Base-by-base conservation (phyloP, 2,329 filamentous ascomycete genomes). In the Onygenales sp. region DNA sequence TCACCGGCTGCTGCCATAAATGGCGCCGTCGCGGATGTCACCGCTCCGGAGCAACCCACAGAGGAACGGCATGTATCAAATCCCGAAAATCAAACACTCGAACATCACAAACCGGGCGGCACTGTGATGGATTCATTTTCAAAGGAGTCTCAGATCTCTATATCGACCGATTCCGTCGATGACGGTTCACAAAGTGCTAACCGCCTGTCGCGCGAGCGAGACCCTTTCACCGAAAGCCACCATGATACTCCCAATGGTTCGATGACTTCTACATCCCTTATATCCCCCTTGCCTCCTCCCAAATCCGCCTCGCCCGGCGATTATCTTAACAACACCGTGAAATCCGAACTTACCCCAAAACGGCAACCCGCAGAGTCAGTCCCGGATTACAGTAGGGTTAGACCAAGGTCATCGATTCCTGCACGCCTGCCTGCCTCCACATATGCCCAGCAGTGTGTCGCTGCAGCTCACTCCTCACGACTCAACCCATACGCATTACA, bases 401-500 rank as follows among this genome's bases (percentile, higher is more conserved):
- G 80, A 42, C 86, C 89, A 10, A 89, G 84, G 62, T 87, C 88
- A 6, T 95, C 92, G 13, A 91, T 98, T 62, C 91, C 92, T 13
- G 74, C 81, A 52, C 80, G 86, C 57, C 69, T 97, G 45, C 77
- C 86, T 13, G 78, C 83, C 32, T 77, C 82, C 49, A 84, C 92
- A 55, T 96, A 95, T 71, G 92, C 89, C n/a, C 82, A 85, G 58
- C 90, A 98, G 72, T 95, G 90, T 66, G 86, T 95, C 54, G 80
- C 85, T 51, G 92, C 92, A 10, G 93, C 92, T 52, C 88, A 95
- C 68, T 86, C 88, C 7, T 96, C 89, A 42, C 80, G 93, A 54
- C 77, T 98, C 1, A 92, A 92, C 59, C 92, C 93, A 0, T 97
- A 93, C 69, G 84, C 87, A 9, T 74, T 98, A 40, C 90, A 97